Conservation (phyloP, 768 basidiomycete genomes). For the Sarcomyxa edulis region DNA sequence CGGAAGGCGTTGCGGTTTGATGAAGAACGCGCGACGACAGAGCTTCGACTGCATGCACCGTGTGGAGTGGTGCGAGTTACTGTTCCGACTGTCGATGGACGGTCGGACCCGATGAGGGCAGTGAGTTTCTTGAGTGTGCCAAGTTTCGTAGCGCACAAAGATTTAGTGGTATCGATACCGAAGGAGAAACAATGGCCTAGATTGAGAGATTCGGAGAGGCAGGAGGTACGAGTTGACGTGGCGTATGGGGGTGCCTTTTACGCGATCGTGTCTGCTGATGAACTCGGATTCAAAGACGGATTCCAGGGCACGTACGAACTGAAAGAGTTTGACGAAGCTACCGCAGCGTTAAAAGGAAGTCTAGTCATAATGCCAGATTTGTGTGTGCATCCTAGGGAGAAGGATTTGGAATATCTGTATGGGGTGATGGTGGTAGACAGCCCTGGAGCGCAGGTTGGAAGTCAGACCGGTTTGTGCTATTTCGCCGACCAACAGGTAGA, state of each 20-base stretch:
- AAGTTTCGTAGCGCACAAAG: constrained; percentile 23
- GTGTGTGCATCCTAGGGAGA: constrained; percentile 23
- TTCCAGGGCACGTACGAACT: constrained; percentile 11
- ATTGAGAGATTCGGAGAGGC: constrained; percentile 9
- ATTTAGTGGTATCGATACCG: constrained; percentile 24
- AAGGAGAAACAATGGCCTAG: constrained; percentile 19
- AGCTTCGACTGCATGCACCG: constrained; percentile 29
- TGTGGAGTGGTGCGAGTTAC: constrained; percentile 29
- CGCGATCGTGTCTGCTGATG: constrained; percentile 25
- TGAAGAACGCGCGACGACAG: constrained; percentile 10
- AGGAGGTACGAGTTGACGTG: constrained; percentile 23
- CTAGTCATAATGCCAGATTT: constrained; percentile 15
- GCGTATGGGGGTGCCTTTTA: constrained; percentile 36
- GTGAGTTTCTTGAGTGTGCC: constrained; percentile 31
- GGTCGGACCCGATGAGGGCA: constrained; percentile 21
- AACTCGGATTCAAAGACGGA: constrained; percentile 27
- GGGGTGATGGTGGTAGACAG: constrained; percentile 31
- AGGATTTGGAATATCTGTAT: constrained; percentile 29
- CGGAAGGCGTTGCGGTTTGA: constrained; percentile 18
- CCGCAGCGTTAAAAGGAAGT: constrained; percentile 20
- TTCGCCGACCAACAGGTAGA: constrained; percentile 35
- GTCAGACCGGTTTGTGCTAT: constrained; percentile 25
- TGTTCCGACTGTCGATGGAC: constrained; percentile 20
- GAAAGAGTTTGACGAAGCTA: constrained; percentile 22
- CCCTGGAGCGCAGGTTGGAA: constrained; percentile 4